Evolutionary conservation across 148 eudicot genomes (phyloP), one percentile per base, ranked within the genome.

Genomic region (Agrostemma githago): DNA sequence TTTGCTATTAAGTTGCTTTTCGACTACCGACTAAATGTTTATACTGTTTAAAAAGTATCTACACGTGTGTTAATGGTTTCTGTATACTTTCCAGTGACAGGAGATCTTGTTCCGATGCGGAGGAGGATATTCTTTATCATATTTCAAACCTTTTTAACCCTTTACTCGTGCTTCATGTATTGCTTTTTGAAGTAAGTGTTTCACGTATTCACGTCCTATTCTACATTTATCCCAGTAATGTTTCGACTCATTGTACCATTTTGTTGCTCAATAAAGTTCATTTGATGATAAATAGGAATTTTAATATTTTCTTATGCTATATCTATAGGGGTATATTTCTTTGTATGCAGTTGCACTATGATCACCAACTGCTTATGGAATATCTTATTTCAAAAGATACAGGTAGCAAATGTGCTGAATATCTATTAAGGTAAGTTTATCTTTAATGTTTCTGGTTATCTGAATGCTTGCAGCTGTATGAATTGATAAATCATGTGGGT

Each of bases 311-410:
- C 12, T 43, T 4, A 6, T 64, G 11, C 62, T 67, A 8, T 65
- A 66, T 59, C 17, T 15, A 26, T 26, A 26, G 34, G 34, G 1
- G 34, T 26, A 26, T 26, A 8, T 68, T 46, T 46, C 43, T 6
- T 80, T 73, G 38, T 57, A 71, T 86, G 84, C 93, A 94, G 98
- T 80, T 94, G 75, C 88, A 74, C 66, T 94, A 92, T 85, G 97
- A 94, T 85, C 92, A 91, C 83, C 93, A 94, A 73, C 87, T 94
- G 51, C 97, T 94, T 77, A 93, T 94, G 74, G 98, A 91, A 84
- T 94, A 89, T 84, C 98, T 94, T 62, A 92, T 94, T 76, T 92
- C 98, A 66, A 91, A 84, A 78, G 96, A 89, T 79, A 84, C 85
- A 3, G 98, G 98, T 70, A 83, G 84, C 78, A 81, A 72, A 60